Evolutionary conservation across 148 eudicot species (phyloP).

Genomic region (Amaranthus hypochondriacus): DNA sequence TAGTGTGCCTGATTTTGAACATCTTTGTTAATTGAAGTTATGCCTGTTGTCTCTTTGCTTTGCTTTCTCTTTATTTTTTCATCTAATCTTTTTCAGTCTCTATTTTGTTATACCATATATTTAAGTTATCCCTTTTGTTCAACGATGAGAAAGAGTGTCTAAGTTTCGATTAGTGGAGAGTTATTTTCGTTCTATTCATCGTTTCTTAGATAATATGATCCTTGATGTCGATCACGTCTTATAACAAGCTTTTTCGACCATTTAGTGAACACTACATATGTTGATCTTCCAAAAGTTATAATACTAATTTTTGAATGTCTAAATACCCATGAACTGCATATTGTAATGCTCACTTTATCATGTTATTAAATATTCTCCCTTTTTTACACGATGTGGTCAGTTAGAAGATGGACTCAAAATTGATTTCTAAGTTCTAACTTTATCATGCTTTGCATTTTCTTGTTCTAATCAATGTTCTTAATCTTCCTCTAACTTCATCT

Average conservation of each 20-base stretch:
- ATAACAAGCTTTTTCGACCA: not conserved
- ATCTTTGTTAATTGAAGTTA: not conserved
- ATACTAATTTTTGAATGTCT: too few relatives aligned
- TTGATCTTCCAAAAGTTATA: not conserved
- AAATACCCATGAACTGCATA: too few relatives aligned
- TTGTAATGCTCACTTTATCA: too few relatives aligned
- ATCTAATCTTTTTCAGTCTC: not conserved
- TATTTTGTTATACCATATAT: not conserved
- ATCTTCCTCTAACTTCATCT: too few relatives aligned
- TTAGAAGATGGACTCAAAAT: too few relatives aligned
- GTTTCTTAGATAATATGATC: not conserved
- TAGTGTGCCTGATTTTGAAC: not conserved
- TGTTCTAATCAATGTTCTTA: too few relatives aligned
- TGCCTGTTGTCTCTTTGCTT: too few relatives aligned
- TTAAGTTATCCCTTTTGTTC: not conserved
- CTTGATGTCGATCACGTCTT: not conserved
- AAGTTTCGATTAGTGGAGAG: not conserved
- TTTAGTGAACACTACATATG: too few relatives aligned
- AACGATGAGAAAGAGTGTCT: conserved; percentile 1
- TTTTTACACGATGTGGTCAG: too few relatives aligned
- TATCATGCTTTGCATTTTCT: too few relatives aligned
- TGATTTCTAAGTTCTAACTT: too few relatives aligned
- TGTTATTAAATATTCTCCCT: too few relatives aligned
- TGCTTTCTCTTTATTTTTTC: not conserved
- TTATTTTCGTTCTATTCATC: not conserved